Conservation (phyloP, 306 rosid genomes). For the Hippophae rhamnoides region DNA sequence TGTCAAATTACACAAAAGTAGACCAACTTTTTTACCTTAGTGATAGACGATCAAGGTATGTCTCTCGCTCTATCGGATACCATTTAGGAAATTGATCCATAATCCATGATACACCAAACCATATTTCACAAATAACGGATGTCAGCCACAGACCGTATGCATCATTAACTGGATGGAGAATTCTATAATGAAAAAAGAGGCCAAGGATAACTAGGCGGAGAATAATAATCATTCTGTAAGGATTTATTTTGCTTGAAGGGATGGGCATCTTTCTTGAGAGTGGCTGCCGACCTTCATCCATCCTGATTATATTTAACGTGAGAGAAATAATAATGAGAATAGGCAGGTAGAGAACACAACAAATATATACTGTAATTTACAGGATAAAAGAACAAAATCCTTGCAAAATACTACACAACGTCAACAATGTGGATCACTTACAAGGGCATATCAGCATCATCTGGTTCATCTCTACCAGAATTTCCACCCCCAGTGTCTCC, state of each 20-base stretch:
- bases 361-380: too few relatives aligned
- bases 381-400: too few relatives aligned
- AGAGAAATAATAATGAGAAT: constrained; percentile 1
- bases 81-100: constrained; percentile 97
- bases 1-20: background rate
- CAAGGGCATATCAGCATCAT: constrained; percentile 84
- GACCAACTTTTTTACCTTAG: constrained; percentile 45
- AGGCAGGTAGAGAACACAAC: too few relatives aligned
- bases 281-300: constrained; percentile 99
- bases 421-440: constrained; percentile 19
- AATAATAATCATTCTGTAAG: constrained; percentile 76
- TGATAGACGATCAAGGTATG: constrained; percentile 86
- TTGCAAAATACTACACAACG: too few relatives aligned
- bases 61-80: constrained; percentile 81
- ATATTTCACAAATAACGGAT: constrained; percentile 92
- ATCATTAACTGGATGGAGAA: constrained; percentile 87
- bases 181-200: constrained; percentile 80
- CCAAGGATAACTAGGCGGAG: constrained; percentile 77
- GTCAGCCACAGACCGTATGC: constrained; percentile 98
- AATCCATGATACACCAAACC: constrained; percentile 97
- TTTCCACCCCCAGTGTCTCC: constrained; percentile 44
- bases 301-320: constrained; percentile 43
- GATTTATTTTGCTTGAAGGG: constrained; percentile 92
- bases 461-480: constrained; percentile 47
- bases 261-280: constrained; percentile 79